phyloP scores from a whole-genome alignment of 306 rosid genomes.

The Parietaria judaica region DNA sequence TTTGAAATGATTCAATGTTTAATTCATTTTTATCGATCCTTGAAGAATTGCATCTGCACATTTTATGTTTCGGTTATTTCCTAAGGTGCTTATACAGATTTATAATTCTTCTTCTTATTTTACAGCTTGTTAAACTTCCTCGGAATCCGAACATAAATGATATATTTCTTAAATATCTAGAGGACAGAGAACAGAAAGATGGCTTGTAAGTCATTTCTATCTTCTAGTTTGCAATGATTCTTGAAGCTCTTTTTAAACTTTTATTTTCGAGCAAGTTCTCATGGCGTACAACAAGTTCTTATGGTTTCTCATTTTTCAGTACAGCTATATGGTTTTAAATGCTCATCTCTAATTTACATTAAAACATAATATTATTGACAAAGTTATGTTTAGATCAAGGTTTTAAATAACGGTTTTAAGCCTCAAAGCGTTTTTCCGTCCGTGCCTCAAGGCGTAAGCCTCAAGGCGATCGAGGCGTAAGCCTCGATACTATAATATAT shows the following conservation, averaged over 20 bases:
- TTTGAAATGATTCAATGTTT: too few relatives aligned
- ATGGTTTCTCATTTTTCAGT: constrained; percentile 4
- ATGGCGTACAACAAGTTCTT: constrained; percentile 4
- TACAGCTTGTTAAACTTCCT: constrained; percentile 94
- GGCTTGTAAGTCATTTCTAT: constrained; percentile 50
- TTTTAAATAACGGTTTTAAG: too few relatives aligned
- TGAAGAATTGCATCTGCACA: too few relatives aligned
- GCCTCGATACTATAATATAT: too few relatives aligned
- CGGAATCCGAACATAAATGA: constrained; percentile 72
- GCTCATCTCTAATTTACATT: not conserved
- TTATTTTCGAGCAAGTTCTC: too few relatives aligned
- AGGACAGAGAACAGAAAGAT: constrained; percentile 53
- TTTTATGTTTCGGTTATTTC: too few relatives aligned
- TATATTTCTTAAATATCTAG: constrained; percentile 59
- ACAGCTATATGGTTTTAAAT: not conserved
- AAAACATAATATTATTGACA: too few relatives aligned
- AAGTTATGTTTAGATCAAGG: too few relatives aligned
- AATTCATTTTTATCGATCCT: too few relatives aligned
- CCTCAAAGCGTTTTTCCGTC: too few relatives aligned
- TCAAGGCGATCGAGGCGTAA: too few relatives aligned
- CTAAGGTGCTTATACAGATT: not conserved
- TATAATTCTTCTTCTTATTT: constrained; percentile 6
- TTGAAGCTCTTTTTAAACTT: constrained; percentile 8
- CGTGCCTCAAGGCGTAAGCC: too few relatives aligned
- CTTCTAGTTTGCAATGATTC: constrained; percentile 7